phyloP scores from a whole-genome alignment of 164 flowering plant genomes.

The Nymphaea thermarum region DNA sequence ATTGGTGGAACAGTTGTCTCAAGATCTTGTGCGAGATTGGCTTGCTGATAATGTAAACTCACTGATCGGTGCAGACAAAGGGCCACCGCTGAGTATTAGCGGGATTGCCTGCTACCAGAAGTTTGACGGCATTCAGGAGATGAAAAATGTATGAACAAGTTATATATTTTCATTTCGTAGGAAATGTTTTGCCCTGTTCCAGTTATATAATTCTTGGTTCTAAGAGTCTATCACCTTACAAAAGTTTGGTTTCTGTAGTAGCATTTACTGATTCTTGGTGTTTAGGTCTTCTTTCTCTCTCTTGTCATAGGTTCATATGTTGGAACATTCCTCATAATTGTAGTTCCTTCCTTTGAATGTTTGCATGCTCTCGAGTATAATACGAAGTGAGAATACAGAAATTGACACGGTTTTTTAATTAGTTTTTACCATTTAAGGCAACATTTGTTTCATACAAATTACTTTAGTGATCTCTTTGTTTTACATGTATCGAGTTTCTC shows the following conservation, averaged over 20 bases:
- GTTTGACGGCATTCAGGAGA: conserved; percentile 61
- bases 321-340: too few relatives aligned
- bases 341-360: too few relatives aligned
- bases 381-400: too few relatives aligned
- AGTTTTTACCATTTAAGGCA: too few relatives aligned
- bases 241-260: background rate
- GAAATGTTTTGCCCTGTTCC: background rate
- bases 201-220: background rate
- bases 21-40: conserved; percentile 79
- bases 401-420: too few relatives aligned
- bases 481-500: too few relatives aligned
- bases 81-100: conserved; percentile 35
- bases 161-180: too few relatives aligned
- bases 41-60: conserved; percentile 36
- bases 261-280: background rate
- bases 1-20: conserved; percentile 42
- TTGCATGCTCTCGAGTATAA: too few relatives aligned
- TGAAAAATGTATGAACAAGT: conserved; percentile 15
- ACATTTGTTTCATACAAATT: too few relatives aligned
- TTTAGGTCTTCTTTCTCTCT: background rate
- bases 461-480: too few relatives aligned
- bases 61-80: conserved; percentile 22
- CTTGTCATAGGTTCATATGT: background rate
- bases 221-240: too few relatives aligned
- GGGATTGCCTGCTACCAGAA: conserved; percentile 76